Conservation (phyloP, 23 red algal genomes). For the Gracilaria domingensis region DNA sequence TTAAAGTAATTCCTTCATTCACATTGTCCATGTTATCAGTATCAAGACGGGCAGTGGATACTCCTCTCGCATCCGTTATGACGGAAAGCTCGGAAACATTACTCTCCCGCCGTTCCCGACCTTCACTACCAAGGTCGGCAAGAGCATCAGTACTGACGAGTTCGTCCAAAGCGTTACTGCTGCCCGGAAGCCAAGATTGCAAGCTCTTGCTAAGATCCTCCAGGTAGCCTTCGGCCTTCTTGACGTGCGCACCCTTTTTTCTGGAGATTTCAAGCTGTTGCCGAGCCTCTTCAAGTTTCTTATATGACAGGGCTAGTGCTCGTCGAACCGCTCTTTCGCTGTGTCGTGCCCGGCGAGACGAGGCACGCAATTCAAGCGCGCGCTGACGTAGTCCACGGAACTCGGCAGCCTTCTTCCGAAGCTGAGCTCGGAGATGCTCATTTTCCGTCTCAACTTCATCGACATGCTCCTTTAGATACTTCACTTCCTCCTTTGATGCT, state of each 20-base stretch:
- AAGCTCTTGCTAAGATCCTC: constrained; percentile 58
- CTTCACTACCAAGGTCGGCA: background rate
- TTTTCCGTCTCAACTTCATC: constrained; percentile 73
- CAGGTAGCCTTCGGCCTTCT: constrained; percentile 57
- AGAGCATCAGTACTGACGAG: constrained; percentile 5
- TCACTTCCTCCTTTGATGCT: constrained; percentile 51
- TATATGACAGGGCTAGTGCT: constrained; percentile 30
- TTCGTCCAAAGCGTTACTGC: background rate
- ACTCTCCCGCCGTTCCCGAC: constrained; percentile 12
- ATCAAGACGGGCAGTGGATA: constrained; percentile 35
- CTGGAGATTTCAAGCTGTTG: constrained; percentile 57
- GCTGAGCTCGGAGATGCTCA: constrained; percentile 58
- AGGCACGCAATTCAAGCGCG: constrained; percentile 39
- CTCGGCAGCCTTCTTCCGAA: constrained; percentile 58
- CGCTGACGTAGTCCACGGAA: constrained; percentile 49
- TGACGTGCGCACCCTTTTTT: constrained; percentile 74
- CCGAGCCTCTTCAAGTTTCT: constrained; percentile 65
- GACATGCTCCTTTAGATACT: constrained; percentile 68
- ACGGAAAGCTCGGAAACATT: constrained; percentile 20
- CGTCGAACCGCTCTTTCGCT: constrained; percentile 57
- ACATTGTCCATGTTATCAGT: background rate
- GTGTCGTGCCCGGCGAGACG: constrained; percentile 11
- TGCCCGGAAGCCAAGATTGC: constrained; percentile 15
- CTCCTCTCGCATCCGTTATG: background rate
- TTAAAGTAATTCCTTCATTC: constrained; percentile 45